phyloP scores from a whole-genome alignment of 116 monocot species.

The Posidonia oceanica region DNA sequence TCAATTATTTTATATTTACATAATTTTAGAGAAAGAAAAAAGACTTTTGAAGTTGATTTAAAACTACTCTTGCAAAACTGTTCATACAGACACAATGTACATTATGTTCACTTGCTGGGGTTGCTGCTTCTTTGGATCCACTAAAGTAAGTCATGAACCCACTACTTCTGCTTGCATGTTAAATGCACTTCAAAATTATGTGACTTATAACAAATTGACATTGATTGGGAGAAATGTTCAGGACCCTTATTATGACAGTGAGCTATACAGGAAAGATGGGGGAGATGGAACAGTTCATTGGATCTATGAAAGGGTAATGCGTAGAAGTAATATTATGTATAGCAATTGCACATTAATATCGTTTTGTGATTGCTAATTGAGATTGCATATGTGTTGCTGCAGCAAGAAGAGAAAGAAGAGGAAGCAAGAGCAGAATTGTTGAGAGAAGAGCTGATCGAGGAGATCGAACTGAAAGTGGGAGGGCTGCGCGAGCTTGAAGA shows the following conservation, averaged over 20 bases:
- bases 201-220: not conserved
- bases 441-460: slow-evolving; percentile 89
- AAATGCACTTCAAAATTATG: not conserved
- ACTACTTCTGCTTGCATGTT: too few species aligned
- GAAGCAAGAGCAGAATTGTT: slow-evolving; percentile 55
- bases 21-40: not conserved
- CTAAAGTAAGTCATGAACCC: slow-evolving; percentile 17
- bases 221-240: too few species aligned
- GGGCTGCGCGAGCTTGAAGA: slow-evolving; percentile 80
- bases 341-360: too few species aligned
- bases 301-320: slow-evolving; percentile 65
- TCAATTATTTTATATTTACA: not conserved
- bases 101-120: slow-evolving; percentile 93
- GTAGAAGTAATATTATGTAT: not conserved
- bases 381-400: not conserved
- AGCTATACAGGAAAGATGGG: slow-evolving; percentile 73
- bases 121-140: slow-evolving; percentile 83
- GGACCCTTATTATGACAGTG: slow-evolving; percentile 93
- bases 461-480: slow-evolving; percentile 87
- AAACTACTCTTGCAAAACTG: not conserved
- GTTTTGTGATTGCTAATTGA: too few species aligned
- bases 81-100: slow-evolving; percentile 60
- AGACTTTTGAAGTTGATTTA: not conserved
- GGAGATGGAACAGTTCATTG: slow-evolving; percentile 92
- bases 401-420: slow-evolving; percentile 93